Evolutionary conservation across 192 early-diverging fungal species (phyloP).

Genomic region (Oehlia diaphana): DNA sequence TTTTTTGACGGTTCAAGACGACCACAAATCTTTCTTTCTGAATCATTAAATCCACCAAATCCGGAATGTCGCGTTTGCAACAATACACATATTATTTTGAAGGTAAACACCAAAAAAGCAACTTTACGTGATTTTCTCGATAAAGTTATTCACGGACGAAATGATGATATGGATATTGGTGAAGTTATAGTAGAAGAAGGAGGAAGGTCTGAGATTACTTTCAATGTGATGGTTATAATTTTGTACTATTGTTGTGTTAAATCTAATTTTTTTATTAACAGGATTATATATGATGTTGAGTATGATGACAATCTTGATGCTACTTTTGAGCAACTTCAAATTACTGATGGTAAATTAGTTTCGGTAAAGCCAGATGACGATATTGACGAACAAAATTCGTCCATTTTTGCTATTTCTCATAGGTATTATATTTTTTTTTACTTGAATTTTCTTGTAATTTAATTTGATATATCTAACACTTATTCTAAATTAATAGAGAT

Average conservation of each 20-base stretch:
- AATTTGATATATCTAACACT: background rate
- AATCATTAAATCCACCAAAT: slow-evolving; percentile 67
- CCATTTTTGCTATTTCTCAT: slow-evolving; percentile 28
- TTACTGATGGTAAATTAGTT: slow-evolving; percentile 61
- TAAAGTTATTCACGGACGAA: slow-evolving; percentile 37
- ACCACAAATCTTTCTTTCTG: slow-evolving; percentile 61
- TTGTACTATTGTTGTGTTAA: background rate
- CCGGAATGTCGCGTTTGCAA: slow-evolving; percentile 77
- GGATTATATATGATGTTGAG: slow-evolving; percentile 86
- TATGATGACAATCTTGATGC: slow-evolving; percentile 76
- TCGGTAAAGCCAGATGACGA: slow-evolving; percentile 62
- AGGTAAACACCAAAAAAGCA: slow-evolving; percentile 54
- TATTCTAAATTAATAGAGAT: background rate
- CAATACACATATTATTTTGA: slow-evolving; percentile 60
- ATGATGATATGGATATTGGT: slow-evolving; percentile 53
- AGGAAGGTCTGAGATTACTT: slow-evolving; percentile 41
- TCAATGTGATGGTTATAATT: background rate
- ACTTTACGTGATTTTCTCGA: slow-evolving; percentile 73
- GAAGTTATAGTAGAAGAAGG: slow-evolving; percentile 60
- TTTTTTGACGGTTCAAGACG: slow-evolving; percentile 62
- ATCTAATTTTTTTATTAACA: slow-evolving; percentile 29
- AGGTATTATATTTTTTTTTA: background rate
- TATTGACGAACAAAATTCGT: slow-evolving; percentile 41
- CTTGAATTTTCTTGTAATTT: background rate
- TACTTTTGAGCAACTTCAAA: slow-evolving; percentile 58